Conservation (phyloP, 441 rosid species). For the Brassica hybrid region DNA sequence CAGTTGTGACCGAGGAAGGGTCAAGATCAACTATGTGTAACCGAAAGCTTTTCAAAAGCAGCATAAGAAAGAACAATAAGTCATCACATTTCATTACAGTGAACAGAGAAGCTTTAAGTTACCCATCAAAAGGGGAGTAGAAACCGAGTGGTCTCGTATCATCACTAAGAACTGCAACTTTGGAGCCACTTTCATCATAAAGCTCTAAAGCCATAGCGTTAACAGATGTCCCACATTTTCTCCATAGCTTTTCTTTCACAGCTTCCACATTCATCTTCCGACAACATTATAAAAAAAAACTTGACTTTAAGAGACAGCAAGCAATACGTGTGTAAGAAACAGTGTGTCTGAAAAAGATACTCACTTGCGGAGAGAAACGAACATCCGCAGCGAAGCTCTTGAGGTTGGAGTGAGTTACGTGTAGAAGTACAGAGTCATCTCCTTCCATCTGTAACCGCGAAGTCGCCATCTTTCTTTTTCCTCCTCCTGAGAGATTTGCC, state of each 20-base stretch:
- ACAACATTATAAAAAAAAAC: neutral
- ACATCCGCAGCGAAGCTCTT: conserved; percentile 73
- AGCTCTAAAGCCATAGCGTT: conserved; percentile 78
- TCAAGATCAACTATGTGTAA: conserved; percentile 84
- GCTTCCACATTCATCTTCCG: conserved; percentile 71
- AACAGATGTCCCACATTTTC: conserved; percentile 88
- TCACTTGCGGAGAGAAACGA: conserved; percentile 84
- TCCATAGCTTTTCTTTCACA: conserved; percentile 94
- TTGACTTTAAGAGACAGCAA: neutral
- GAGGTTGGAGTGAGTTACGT: conserved; percentile 82
- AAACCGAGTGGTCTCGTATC: conserved; percentile 73
- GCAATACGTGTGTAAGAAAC: neutral
- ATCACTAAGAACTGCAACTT: conserved; percentile 61
- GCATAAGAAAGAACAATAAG: conserved; percentile 8
- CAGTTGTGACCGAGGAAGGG: conserved; percentile 90
- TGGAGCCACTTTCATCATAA: conserved; percentile 70
- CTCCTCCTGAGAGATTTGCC: conserved; percentile 1
- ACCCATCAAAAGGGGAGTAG: conserved; percentile 88
- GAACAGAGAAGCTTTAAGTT: conserved; percentile 2
- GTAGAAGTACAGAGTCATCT: conserved; percentile 73
- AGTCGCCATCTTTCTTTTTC: conserved; percentile 52
- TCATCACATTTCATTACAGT: conserved; percentile 14
- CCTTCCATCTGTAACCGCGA: conserved; percentile 59
- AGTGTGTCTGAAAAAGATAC: neutral
- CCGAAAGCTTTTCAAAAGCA: conserved; percentile 57